Percentiles rank a stretch among this genome's conserved stretches.
phyloP scores from a whole-genome alignment of 148 eudicot species.

The Fagopyrum homotropicum region DNA sequence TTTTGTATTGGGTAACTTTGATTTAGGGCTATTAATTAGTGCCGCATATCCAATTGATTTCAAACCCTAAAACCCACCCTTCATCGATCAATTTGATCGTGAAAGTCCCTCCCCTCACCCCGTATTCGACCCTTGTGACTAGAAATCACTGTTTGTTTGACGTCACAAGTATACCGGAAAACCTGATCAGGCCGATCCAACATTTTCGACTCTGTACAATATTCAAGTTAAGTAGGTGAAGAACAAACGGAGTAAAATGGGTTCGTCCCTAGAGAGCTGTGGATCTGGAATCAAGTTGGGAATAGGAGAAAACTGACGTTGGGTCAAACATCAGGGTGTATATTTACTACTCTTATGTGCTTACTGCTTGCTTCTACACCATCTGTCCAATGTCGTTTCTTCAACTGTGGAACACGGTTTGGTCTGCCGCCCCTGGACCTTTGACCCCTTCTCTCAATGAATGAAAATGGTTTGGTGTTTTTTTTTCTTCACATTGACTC shows the following conservation, averaged over 20 bases:
- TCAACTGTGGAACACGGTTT: not conserved
- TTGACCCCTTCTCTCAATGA: not conserved
- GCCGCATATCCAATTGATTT: not conserved
- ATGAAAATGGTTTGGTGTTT: too few relatives aligned
- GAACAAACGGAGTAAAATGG: not conserved
- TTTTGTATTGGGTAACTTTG: not conserved
- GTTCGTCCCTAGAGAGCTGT: not conserved
- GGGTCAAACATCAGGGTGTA: not conserved
- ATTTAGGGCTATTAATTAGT: not conserved
- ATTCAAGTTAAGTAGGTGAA: not conserved
- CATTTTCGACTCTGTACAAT: not conserved
- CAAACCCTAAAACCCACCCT: conserved; percentile 4
- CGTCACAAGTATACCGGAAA: not conserved
- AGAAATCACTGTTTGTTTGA: not conserved
- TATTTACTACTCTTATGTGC: not conserved
- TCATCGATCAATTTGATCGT: not conserved
- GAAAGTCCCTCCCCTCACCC: not conserved
- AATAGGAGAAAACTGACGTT: not conserved
- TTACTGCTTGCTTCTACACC: not conserved
- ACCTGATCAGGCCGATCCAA: not conserved
- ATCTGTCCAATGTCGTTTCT: not conserved
- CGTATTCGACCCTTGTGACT: not conserved
- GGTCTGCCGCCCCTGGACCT: not conserved
- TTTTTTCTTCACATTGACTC: too few relatives aligned
- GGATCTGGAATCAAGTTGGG: not conserved